These are phyloP conservation scores for Chalciporus chontae DNA, from an alignment of 768 basidiomycete genomes.

Conservation along the genomic window DNA sequence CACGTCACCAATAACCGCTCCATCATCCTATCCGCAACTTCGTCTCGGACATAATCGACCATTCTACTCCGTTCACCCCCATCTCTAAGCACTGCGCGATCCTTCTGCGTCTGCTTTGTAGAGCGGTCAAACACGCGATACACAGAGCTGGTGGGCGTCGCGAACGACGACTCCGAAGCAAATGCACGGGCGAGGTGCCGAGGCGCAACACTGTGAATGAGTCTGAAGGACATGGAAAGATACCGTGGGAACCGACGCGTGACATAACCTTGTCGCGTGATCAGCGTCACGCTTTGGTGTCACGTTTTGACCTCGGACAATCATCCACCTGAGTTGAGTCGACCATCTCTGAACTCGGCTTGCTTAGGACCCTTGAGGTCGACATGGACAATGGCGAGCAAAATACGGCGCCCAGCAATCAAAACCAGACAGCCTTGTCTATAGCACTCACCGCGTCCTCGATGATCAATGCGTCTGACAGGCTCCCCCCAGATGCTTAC, in stretches of 20 bases:
- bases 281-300: conserved; percentile 1
- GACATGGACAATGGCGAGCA: conserved; percentile 17
- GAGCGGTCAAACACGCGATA: conserved; percentile 87
- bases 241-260: conserved; percentile 13
- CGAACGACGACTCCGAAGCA: conserved; percentile 45
- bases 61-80: conserved; percentile 61
- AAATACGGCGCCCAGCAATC: conserved; percentile 3
- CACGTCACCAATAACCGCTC: conserved; percentile 77
- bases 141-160: conserved; percentile 40
- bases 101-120: conserved; percentile 73
- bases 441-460: conserved; percentile 22
- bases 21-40: conserved; percentile 86
- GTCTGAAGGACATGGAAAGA: conserved; percentile 9
- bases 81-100: conserved; percentile 61
- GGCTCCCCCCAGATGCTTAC: conserved; percentile 19
- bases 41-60: conserved; percentile 90
- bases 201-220: not conserved
- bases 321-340: no score
- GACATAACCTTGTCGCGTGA: conserved; percentile 13
- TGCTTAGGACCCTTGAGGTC: not conserved
- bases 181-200: conserved; percentile 35
- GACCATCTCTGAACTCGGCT: not conserved
- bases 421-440: conserved; percentile 7
- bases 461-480: conserved; percentile 23
- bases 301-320: no score